Evolutionary conservation across 2,329 filamentous ascomycete genomes (phyloP).

Genomic region (Exophiala dermatitidis): DNA sequence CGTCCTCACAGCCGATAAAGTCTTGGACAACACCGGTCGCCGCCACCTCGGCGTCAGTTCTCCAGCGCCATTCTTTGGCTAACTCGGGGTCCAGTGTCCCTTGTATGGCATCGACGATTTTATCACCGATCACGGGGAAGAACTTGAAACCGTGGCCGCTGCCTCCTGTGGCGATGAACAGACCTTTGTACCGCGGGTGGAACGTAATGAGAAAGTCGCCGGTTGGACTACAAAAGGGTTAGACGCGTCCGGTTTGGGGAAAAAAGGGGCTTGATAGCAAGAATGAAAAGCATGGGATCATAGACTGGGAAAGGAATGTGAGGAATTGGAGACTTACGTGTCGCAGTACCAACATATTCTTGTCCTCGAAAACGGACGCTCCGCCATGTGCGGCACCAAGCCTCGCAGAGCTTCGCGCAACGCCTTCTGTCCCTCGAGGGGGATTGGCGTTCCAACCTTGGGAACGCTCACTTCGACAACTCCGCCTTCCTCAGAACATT

Average conservation of each 20-base stretch:
- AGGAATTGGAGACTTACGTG: slow-evolving; percentile 37
- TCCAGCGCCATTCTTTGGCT: slow-evolving; percentile 40
- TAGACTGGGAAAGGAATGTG: background rate
- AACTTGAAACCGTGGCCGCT: slow-evolving; percentile 61
- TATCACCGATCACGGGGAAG: slow-evolving; percentile 56
- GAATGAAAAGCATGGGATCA: background rate
- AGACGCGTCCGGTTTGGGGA: background rate
- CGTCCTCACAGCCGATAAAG: slow-evolving; percentile 30
- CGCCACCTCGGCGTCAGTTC: slow-evolving; percentile 15
- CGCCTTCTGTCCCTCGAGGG: slow-evolving; percentile 52
- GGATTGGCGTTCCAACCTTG: slow-evolving; percentile 34
- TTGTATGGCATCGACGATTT: slow-evolving; percentile 43
- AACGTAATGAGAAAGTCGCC: slow-evolving; percentile 66
- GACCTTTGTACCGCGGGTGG: slow-evolving; percentile 50
- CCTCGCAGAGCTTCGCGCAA: slow-evolving; percentile 55
- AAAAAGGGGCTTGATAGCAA: background rate
- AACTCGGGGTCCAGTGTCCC: slow-evolving; percentile 39
- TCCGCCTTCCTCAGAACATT: background rate
- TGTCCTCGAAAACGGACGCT: slow-evolving; percentile 55
- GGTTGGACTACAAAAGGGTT: slow-evolving; percentile 36
- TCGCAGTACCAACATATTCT: slow-evolving; percentile 71
- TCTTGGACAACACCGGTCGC: slow-evolving; percentile 14
- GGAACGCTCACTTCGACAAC: slow-evolving; percentile 35
- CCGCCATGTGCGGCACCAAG: slow-evolving; percentile 48
- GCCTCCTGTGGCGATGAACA: slow-evolving; percentile 48